Conservation (phyloP, 2,329 filamentous ascomycete species). For the Sclerotinia spermophila region DNA sequence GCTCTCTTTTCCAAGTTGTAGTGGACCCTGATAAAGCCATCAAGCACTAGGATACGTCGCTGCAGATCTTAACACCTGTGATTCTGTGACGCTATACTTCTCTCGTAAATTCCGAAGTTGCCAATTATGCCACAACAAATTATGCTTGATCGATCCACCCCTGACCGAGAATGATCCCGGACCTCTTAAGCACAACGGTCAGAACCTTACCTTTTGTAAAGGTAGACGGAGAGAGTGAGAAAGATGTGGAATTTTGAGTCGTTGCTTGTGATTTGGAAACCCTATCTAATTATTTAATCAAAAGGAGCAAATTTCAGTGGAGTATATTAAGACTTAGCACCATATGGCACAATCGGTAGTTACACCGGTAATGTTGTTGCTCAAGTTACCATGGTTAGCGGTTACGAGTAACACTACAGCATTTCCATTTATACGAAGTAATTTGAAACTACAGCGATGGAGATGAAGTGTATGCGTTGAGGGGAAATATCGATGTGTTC, state of each 20-base stretch:
- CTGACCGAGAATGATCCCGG: conserved; percentile 10
- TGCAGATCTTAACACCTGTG: conserved; percentile 10
- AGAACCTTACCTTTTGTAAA: background rate
- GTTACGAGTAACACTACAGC: background rate
- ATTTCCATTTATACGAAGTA: background rate
- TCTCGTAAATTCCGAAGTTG: conserved; percentile 2
- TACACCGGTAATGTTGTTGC: too few relatives aligned
- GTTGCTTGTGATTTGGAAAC: background rate
- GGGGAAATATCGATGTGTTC: background rate
- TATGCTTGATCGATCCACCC: conserved; percentile 15
- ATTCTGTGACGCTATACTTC: conserved; percentile 9
- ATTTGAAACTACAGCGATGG: background rate
- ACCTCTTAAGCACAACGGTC: conserved; percentile 9
- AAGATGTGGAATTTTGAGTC: background rate
- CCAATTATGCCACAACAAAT: conserved; percentile 11
- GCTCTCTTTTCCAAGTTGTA: background rate
- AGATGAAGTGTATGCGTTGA: background rate
- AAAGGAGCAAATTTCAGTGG: background rate
- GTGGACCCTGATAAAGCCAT: conserved; percentile 14
- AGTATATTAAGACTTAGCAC: background rate
- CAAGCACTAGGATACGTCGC: conserved; percentile 15
- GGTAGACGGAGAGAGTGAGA: background rate
- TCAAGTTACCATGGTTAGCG: background rate
- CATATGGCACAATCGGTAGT: background rate
- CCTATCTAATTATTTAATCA: background rate